Base-by-base conservation (phyloP, 768 basidiomycete genomes). In the Multifurca ochricompacta region DNA sequence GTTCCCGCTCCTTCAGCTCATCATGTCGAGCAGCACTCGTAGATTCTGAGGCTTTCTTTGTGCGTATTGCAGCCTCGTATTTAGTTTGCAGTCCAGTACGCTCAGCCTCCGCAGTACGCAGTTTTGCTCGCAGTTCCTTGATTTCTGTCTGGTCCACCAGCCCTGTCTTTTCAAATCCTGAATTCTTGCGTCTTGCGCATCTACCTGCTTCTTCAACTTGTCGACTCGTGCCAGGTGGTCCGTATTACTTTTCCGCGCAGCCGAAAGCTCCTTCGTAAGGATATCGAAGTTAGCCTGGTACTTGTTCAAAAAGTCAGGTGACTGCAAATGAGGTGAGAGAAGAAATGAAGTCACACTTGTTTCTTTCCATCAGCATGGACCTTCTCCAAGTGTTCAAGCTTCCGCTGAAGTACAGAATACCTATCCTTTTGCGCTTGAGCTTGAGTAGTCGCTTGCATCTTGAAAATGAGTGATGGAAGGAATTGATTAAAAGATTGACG, bases 291-390 rank as follows among this genome's bases (percentile, higher is more conserved):
- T 81, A 2, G 68, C 67, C 62, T 76, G 76, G 63, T 85, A 80
- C 87, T 88, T n/a, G n/a, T 55, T 21, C 21, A 9, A 28, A 28
- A 19, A 19, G 37, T 61, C 25, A 60, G 51, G 54, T 56, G 49
- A 56, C 40, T 13, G 3, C 16, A 31, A 36, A 32, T n/a, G n/a
- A 27, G 39, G 45, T 23, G 54, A 27, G 45, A 46, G 47, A 48
- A n/a, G n/a, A 14, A 43, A 13, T 3, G 36, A 23, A 25, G 9
- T 68, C 80, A 60, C 64, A 87, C 86, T 44, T 72, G 54, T 71
- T 77, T 82, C 76, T 85, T 87, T 53, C 76, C 78, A 3, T 86
- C 83, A 35, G 73, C 67, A 62, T 83, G 82, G n/a, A 81, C 66
- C 51, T 67, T 69, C 68, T 87, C 81, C 6, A 86, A 65, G 14